Base-by-base conservation (phyloP, 768 basidiomycete species). In the Pleurotus tuber-regium region DNA sequence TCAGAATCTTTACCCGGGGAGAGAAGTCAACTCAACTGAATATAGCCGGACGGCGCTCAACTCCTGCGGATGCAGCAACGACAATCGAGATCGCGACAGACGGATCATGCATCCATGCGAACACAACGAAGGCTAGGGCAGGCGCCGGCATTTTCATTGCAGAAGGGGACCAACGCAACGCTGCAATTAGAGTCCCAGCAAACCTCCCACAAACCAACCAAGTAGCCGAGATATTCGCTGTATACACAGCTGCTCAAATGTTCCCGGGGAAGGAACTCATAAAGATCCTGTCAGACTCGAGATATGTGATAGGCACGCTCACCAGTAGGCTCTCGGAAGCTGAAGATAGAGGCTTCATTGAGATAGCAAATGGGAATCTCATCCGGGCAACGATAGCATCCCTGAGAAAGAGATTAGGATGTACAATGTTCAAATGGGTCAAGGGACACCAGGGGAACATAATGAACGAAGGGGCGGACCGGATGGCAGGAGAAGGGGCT, bases 331-430 rank as follows among this genome's bases (percentile, higher is more conserved):
- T 61, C 1, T 8, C 31, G 0, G 40, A 40, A 2, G 59, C 61
- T 58, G 67, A 72, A 29, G 60, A 70, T 31, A 11, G n/a, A 1
- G 67, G 70, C 0, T 74, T 57, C 57, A 61, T 63, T 0, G 38
- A 29, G 0, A 36, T 59, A 0, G 12, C 28, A 2, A 69, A 72
- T 29, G 40, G 11, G 0, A 5, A 49, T 0, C 16, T 65, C 1
- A 51, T 59, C 28, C 11, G 39, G 11, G 51, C 51, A 0, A 43
- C 57, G 1, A 43, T 51, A 0, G 52, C 49, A 2, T 28, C 40
- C 0, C 56, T 68, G 4, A 26, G 59, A 33, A 12, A 33, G 12
- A 29, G 60, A 26, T 43, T 36, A 8, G 59, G 54, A 1, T 11
- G 10, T 3, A 66, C 63, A 1, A 14, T 31, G 4, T 49, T 69